Evolutionary conservation across 768 basidiomycete species (phyloP).

Genomic region (Paxillus ammoniavirescens): DNA sequence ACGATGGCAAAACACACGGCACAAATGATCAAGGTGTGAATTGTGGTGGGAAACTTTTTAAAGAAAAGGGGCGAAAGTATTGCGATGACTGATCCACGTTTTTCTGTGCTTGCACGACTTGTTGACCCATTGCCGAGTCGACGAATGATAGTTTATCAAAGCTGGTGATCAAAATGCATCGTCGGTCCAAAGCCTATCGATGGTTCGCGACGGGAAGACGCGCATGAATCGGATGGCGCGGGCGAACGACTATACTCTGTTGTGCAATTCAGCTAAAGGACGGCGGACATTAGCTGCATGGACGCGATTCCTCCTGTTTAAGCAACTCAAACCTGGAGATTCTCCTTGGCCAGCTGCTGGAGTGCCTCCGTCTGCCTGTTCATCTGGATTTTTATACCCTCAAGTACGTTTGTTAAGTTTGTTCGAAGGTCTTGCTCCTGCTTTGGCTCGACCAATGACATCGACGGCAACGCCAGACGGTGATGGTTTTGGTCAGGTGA

Average conservation of each 20-base stretch:
- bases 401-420: slow-evolving; percentile 36
- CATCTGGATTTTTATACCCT: slow-evolving; percentile 48
- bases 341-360: slow-evolving; percentile 44
- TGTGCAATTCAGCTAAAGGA: slow-evolving; percentile 15
- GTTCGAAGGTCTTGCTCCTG: slow-evolving; percentile 20
- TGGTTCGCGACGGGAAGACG: slow-evolving; percentile 17
- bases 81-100: background rate
- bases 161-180: background rate
- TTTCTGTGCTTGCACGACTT: background rate
- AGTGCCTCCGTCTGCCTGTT: slow-evolving; percentile 47
- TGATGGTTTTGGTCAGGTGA: slow-evolving; percentile 15
- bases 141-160: background rate
- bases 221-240: slow-evolving; percentile 9
- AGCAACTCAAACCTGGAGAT: slow-evolving; percentile 38
- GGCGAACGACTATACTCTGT: slow-evolving; percentile 14
- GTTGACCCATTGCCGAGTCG: background rate
- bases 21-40: background rate
- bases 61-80: background rate
- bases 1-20: background rate
- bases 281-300: background rate
- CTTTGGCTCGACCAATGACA: slow-evolving; percentile 9
- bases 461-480: slow-evolving; percentile 9
- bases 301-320: background rate
- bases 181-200: background rate
- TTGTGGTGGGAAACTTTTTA: background rate